Evolutionary conservation across 2,329 filamentous ascomycete genomes (phyloP).

Genomic region (Aureobasidium sp.): DNA sequence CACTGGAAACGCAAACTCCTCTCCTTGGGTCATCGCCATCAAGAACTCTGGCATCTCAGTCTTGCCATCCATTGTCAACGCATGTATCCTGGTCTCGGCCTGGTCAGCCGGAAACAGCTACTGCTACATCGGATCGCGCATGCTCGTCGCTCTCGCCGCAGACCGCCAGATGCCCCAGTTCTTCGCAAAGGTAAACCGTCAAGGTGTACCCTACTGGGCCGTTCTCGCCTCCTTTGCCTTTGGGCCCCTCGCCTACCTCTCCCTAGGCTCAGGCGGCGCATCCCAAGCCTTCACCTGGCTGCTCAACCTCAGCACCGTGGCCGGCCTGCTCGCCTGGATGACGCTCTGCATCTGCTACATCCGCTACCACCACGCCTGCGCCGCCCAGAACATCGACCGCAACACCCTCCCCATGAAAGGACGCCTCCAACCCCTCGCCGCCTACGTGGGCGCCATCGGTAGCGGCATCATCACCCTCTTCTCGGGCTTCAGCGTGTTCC

Average conservation of each 20-base stretch:
- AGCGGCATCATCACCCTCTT: constrained; percentile 23
- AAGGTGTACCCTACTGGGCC: constrained; percentile 47
- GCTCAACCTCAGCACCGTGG: constrained; percentile 19
- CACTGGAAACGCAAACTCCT: constrained; percentile 27
- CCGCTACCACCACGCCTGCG: constrained; percentile 36
- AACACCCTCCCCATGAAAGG: constrained; percentile 31
- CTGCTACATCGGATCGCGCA: constrained; percentile 47
- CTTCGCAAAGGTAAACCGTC: constrained; percentile 44
- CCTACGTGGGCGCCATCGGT: constrained; percentile 16
- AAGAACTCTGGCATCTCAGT: constrained; percentile 56
- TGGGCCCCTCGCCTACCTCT: constrained; percentile 37
- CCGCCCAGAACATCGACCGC: constrained; percentile 30
- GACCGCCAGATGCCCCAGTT: constrained; percentile 50
- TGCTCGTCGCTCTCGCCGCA: constrained; percentile 51
- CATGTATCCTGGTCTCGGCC: constrained; percentile 62
- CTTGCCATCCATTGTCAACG: constrained; percentile 66
- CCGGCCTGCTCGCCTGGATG: constrained; percentile 20
- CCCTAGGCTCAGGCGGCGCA: constrained; percentile 19
- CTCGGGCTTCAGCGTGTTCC: constrained; percentile 25
- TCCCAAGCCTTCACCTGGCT: constrained; percentile 21
- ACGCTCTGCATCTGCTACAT: constrained; percentile 36
- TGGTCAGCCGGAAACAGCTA: constrained; percentile 57
- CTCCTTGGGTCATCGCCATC: constrained; percentile 64
- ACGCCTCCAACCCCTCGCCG: constrained; percentile 28
- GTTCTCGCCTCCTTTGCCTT: constrained; percentile 35